Percentiles rank a stretch among this genome's conserved stretches.
Conservation (phyloP, 208 protist genomes). For the Leishmania martiniquensis region DNA sequence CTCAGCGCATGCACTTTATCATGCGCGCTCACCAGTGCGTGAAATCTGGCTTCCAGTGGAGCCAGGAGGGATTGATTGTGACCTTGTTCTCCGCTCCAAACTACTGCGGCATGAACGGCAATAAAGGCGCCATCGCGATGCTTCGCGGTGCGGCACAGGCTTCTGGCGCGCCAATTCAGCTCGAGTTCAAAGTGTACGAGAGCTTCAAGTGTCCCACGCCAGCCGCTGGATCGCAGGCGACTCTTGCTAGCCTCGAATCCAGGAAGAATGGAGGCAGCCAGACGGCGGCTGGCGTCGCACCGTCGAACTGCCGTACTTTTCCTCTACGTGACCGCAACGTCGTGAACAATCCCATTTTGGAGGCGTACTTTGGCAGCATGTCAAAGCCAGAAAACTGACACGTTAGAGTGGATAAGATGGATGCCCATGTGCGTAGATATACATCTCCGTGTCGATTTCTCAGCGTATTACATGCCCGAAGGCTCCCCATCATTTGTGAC, state of each 20-base stretch:
- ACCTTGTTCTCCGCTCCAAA: conserved; percentile 91
- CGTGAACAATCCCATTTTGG: conserved; percentile 58
- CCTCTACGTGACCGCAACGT: conserved; percentile 37
- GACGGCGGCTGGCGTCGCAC: not conserved
- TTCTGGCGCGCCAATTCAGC: conserved; percentile 40
- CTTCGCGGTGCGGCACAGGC: conserved; percentile 50
- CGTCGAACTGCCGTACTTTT: not conserved
- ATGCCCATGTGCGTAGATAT: not conserved
- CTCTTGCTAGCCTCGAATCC: not conserved
- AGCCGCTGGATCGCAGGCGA: conserved; percentile 10
- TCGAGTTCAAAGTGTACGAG: conserved; percentile 78
- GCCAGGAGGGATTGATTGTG: conserved; percentile 49
- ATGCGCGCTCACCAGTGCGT: conserved; percentile 94
- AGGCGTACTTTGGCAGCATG: conserved; percentile 44
- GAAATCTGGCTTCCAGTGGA: conserved; percentile 83
- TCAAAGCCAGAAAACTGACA: not conserved
- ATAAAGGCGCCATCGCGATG: conserved; percentile 75
- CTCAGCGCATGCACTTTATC: conserved; percentile 92
- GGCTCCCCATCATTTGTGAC: not conserved
- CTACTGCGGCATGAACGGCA: conserved; percentile 78
- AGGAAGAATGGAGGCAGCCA: conserved; percentile 6
- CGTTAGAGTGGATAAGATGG: not conserved
- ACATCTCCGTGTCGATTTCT: not conserved
- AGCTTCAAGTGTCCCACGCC: conserved; percentile 28
- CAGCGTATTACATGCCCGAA: not conserved